phyloP scores from a whole-genome alignment of 1,284 basidiomycete genomes.

The Puccinia triticina region DNA sequence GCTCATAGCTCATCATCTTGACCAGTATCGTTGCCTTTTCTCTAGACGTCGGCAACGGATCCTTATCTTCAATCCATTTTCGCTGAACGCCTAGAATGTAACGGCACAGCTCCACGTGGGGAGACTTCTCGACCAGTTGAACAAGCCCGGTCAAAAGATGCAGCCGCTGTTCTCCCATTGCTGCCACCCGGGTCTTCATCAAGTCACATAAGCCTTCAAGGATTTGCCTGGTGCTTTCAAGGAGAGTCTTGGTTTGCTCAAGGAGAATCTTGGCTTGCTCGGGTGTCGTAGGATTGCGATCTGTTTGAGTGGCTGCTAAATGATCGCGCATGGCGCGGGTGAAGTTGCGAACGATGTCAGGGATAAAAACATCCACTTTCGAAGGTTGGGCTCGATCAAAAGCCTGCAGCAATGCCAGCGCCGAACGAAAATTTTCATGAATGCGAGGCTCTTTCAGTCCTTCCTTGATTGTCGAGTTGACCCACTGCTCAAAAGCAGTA shows the following conservation, averaged over 20 bases:
- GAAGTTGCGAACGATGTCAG: constrained; percentile 78
- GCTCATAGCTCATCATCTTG: constrained; percentile 87
- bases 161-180: constrained; percentile 65
- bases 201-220: constrained; percentile 65
- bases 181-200: constrained; percentile 64
- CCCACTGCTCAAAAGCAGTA: constrained; percentile 79
- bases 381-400: constrained; percentile 82
- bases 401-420: constrained; percentile 82
- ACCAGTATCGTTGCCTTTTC: constrained; percentile 89
- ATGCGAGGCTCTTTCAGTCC: constrained; percentile 68
- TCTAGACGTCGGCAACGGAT: constrained; percentile 81
- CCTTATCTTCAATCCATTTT: constrained; percentile 84
- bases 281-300: constrained; percentile 58
- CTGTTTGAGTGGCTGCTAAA: constrained; percentile 65
- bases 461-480: constrained; percentile 74
- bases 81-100: constrained; percentile 85
- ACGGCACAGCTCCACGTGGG: constrained; percentile 75
- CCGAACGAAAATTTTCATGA: constrained; percentile 73
- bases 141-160: constrained; percentile 75
- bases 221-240: constrained; percentile 57
- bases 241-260: constrained; percentile 52
- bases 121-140: constrained; percentile 88
- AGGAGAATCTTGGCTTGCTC: constrained; percentile 52
- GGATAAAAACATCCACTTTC: constrained; percentile 79
- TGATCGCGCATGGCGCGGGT: constrained; percentile 88